Base-by-base conservation (phyloP, 192 early-diverging fungal genomes). In the Podila horticola region DNA sequence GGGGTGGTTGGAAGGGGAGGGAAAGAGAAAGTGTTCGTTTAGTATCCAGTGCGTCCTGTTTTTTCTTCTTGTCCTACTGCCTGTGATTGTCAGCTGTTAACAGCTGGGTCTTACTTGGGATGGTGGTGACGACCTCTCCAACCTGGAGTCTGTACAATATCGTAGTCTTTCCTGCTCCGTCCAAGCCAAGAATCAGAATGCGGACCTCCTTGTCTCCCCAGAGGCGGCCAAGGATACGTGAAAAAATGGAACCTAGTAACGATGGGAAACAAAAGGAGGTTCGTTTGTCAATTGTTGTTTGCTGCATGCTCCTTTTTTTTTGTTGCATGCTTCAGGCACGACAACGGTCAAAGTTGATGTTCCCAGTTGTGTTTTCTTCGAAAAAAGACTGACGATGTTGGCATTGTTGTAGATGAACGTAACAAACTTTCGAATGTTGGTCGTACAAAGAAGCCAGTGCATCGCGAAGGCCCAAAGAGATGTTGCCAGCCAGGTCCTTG, bases 131-230 rank as follows among this genome's bases (percentile, higher is more conserved):
- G 11, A 98, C 95, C 84, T 99, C 97, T 64, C 96, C 97, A 61
- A 99, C 93, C 84, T 96, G 94, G 68, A 99, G 86, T 79, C 97
- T 92, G 82, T 98, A 98, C 69, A 97, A 88, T 82, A 98, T 98
- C 52, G 97, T 98, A 3, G 96, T 99, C 84, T 99, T 99, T 65
- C 98, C 97, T 29, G 97, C 97, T 11, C 94, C 95, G 85, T 98
- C 96, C 30, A 98, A 88, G 24, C 98, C 98, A 26, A 99, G 91
- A 82, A 99, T 98, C 51, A 99, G 86, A 72, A 99, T 98, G 49
- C 97, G 94, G 45, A 97, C 95, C 72, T 99, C 97, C 71, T 95
- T 96, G 73, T 94, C 91, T 65, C 97, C 97, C 93, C 94, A 97
- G 33, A 97, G 90, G 45, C 93, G 87, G 71, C 85, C 86, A 66